Evolutionary conservation across 1,284 basidiomycete species (phyloP).

Genomic region (Moesziomyces sp.): DNA sequence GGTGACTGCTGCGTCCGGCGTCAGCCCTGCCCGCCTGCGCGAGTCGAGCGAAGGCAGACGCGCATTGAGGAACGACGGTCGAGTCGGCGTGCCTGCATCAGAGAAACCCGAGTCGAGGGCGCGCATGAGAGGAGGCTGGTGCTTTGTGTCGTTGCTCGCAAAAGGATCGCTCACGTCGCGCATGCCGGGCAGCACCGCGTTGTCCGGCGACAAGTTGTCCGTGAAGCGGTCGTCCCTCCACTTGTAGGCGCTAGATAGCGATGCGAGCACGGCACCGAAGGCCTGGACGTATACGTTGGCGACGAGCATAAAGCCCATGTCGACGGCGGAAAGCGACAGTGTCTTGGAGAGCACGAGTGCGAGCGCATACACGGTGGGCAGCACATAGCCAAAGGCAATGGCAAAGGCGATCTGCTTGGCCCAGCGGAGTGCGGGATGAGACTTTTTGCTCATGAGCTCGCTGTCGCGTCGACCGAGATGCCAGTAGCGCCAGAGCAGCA

Average conservation of each 20-base stretch:
- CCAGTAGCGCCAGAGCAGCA: conserved; percentile 48
- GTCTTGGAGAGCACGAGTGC: conserved; percentile 37
- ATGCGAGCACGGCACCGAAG: conserved; percentile 48
- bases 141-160: conserved; percentile 2
- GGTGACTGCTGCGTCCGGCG: conserved; percentile 1
- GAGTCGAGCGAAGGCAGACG: conserved; percentile 23
- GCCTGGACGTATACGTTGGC: conserved; percentile 54
- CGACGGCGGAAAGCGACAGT: conserved; percentile 15
- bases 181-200: conserved; percentile 39
- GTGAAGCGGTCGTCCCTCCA: conserved; percentile 55
- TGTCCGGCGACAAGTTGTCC: conserved; percentile 37
- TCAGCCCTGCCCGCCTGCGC: conserved; percentile 3
- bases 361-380: conserved; percentile 44
- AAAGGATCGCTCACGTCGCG: conserved; percentile 23
- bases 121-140: conserved; percentile 1
- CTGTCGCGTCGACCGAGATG: conserved; percentile 41
- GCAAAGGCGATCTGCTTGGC: conserved; percentile 42
- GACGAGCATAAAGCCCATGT: conserved; percentile 54
- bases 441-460: conserved; percentile 39
- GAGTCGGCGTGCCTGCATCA: conserved; percentile 13
- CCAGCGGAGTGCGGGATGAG: conserved; percentile 12
- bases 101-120: conserved; percentile 16
- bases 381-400: conserved; percentile 42
- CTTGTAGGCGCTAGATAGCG: conserved; percentile 34
- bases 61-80: conserved; percentile 21